Evolutionary conservation across 2,329 filamentous ascomycete genomes (phyloP), one percentile per base, ranked within the genome.

Genomic region (Monilinia fructigena): DNA sequence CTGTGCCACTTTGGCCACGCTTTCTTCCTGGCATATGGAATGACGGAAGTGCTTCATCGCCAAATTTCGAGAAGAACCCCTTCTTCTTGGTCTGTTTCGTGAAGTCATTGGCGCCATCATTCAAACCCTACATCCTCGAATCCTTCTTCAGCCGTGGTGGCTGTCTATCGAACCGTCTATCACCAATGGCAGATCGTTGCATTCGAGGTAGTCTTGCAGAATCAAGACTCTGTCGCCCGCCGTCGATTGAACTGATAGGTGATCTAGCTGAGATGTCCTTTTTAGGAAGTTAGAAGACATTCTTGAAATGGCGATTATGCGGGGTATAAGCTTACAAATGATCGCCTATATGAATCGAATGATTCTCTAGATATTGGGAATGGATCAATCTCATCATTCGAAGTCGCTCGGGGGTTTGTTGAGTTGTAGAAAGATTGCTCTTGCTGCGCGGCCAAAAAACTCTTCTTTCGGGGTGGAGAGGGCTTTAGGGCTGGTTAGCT

Each of bases 291-390:
- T 42, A 71, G 66, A 42, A 16, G 20, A 40, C 23, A 20, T 38
- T 42, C 45, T 56, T 47, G 14, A 35, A 35, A 50, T 40, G 28
- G n/a, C 20, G n/a, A 60, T 50, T 56, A 35, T 20, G 18, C 50
- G 28, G 16, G 48, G n/a, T 26, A 35, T 50, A 12, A 18, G 82
- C 89, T 73, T 85, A 97, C 94, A 81, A 98, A 98, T 70, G 93
- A 97, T 74, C 95, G 88, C 70, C 95, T 85, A 79, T 98, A 98
- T 3, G 93, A 97, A 77, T 98, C 95, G 75, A 98, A 98, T 2
- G 93, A 97, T 80, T 98, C 95, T 74, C 94, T 86, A 48, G 93
- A 97, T 77, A 98, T 98, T 70, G 90, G 92, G 77, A 98, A 98
- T 18, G 90, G 93, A 76, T 98, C 94, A 73, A 93, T 93, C 69